Evolutionary conservation across 805 yeast genomes (phyloP), one percentile per base, ranked within the genome.

Genomic region (Wickerhamiella slavikovae): DNA sequence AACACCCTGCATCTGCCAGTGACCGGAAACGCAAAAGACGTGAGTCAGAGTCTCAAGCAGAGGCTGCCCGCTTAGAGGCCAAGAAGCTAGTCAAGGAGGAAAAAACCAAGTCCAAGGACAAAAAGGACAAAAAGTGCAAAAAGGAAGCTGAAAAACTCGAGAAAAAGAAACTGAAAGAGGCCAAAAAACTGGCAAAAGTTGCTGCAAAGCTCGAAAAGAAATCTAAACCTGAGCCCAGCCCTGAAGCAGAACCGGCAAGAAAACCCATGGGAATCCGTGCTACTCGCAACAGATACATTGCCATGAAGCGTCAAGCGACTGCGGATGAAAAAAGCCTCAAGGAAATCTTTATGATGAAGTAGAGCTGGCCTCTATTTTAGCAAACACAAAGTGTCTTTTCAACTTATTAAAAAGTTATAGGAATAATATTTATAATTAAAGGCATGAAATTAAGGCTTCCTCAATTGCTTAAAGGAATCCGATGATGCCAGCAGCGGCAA

Each of bases 261-360:
- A 55, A 53, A 1, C 53, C 64, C 1, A 41, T 64, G 9, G 63
- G 73, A n/a, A 60, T 76, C 43, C 48, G 69, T 28, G 71, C 91
- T 1, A 76, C 76, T 3, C 66, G 96, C 49, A 71, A 91, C 15
- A 73, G 68, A 49, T 83, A 80, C 73, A 83, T 85, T 32, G 73
- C 64, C 39, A 93, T 82, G 49, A 85, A 85, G 49, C 65, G 89
- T 43, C 89, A 92, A 8, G 85, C 95, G 1, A 80, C 83, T 0
- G 67, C 75, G 71, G 96, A 85, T 48, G 64, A 75, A 2, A 71
- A 79, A 49, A 82, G 93, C 10, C 61, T 85, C 37, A 80, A 78
- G 41, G 96, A 85, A 52, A 85, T 85, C 34, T 78, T 85, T 47
- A 85, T 85, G 95, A 67, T 82, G 27, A 58, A n/a, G n/a, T n/a